Percentiles rank a stretch among this genome's conserved stretches.
These are phyloP conservation scores for Epichloe bromicola DNA, from an alignment of 2,329 filamentous ascomycete genomes.

Conservation along the genomic window DNA sequence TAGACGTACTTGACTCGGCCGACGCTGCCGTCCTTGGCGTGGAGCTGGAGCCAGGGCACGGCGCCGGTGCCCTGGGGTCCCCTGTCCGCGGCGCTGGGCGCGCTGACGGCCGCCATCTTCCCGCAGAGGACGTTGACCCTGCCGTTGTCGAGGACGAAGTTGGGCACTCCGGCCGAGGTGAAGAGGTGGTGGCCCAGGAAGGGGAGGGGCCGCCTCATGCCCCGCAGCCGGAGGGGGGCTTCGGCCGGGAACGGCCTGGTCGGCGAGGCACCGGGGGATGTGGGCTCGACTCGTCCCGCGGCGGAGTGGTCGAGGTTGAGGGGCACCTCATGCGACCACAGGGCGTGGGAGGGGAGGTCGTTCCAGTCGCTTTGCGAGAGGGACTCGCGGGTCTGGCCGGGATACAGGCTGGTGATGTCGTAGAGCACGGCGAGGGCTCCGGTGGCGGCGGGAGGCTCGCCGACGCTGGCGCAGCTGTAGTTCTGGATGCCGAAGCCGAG, in stretches of 20 bases:
- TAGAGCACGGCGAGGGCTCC: conserved; percentile 49
- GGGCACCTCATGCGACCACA: conserved; percentile 31
- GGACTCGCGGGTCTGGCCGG: conserved; percentile 25
- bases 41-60: conserved; percentile 42
- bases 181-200: conserved; percentile 58
- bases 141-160: conserved; percentile 40
- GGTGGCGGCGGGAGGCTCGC: conserved; percentile 23
- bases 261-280: conserved; percentile 28
- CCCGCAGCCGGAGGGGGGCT: conserved; percentile 25
- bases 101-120: conserved; percentile 36
- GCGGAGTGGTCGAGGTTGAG: conserved; percentile 29
- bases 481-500: conserved; percentile 56
- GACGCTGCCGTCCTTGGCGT: conserved; percentile 24
- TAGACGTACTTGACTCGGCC: conserved; percentile 31
- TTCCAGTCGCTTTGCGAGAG: conserved; percentile 26
- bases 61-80: conserved; percentile 37
- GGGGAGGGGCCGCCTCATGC: conserved; percentile 15
- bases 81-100: conserved; percentile 34
- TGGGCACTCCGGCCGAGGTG: conserved; percentile 37
- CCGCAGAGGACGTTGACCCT: conserved; percentile 28
- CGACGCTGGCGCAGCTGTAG: conserved; percentile 44
- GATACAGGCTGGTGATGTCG: conserved; percentile 41
- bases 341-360: conserved; percentile 25
- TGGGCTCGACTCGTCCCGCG: conserved; percentile 16
- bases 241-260: conserved; percentile 31